Evolutionary conservation across 1,284 basidiomycete species (phyloP), one percentile per base, ranked within the genome.

Genomic region (Cutaneotrichosporon cutaneum): DNA sequence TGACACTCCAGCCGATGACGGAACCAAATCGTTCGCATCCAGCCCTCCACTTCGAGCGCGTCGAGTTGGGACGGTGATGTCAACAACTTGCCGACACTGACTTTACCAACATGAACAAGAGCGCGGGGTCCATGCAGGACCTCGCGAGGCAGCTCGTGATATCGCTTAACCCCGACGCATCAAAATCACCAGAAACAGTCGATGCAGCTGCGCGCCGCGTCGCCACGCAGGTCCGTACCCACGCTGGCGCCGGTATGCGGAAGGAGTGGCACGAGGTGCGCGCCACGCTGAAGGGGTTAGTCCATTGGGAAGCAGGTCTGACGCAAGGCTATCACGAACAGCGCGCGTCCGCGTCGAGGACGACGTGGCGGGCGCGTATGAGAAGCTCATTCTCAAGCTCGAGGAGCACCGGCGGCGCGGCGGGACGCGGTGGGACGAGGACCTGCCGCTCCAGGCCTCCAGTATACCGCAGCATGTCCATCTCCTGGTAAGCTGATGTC

Each of bases 401-500:
- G 65, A 70, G 26, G 58, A 48, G 14, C 62, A 68, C 36, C 36
- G 59, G 26, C 27, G 35, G n/a, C 59, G 50, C n/a, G 70, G 58
- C 1, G 60, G 55, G 11, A 59, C 53, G 22, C 68, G 50, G 4
- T 74, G 73, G 72, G 71, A 74, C 54, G 75, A 66, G 21, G 67
- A 68, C 39, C 35, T 70, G 27, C 53, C 66, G 4, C 48, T 76
- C 6, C 65, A 68, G 51, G 68, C 72, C 45, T 64, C 65, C 6
- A 75, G 75, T 58, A 45, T 77, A 3, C 70, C 76, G 13, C 71
- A 73, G 47, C 72, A 77, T 61, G 63, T 77, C 0, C 73, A 75
- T 30, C 57, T 77, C 1, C 63, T 77, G 7, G 74, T 76, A 30
- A 48, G 68, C 60, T 8, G 10, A 24, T 9, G 4, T 30, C 4